Percentiles rank a stretch among this genome's conserved stretches.
These are phyloP conservation scores for Gnomoniopsis smithogilvyi DNA, from an alignment of 2,329 filamentous ascomycete genomes.

Conservation along the genomic window DNA sequence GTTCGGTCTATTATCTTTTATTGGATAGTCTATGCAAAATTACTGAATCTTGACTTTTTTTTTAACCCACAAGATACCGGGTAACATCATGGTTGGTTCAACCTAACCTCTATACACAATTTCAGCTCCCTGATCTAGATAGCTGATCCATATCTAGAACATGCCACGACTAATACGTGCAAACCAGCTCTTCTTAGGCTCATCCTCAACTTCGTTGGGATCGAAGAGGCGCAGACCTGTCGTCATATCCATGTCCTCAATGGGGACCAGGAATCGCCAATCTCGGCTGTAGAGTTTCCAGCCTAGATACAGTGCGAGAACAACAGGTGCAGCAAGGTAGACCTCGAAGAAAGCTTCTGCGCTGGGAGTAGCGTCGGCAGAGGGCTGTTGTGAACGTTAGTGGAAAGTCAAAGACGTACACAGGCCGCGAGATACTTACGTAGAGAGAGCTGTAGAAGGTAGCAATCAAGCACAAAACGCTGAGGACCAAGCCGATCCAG, in stretches of 20 bases:
- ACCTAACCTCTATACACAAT: too few species aligned
- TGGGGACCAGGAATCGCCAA: constrained; percentile 54
- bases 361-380: constrained; percentile 28
- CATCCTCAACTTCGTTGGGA: constrained; percentile 32
- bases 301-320: constrained; percentile 55
- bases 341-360: constrained; percentile 55
- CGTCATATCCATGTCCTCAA: constrained; percentile 60
- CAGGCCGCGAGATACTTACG: constrained; percentile 26
- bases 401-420: neutral
- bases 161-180: constrained; percentile 31
- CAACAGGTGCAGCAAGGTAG: constrained; percentile 57
- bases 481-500: constrained; percentile 64
- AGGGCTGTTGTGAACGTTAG: constrained; percentile 28
- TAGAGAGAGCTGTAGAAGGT: constrained; percentile 69
- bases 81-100: too few species aligned
- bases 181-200: constrained; percentile 31
- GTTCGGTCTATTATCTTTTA: too few species aligned
- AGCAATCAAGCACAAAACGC: constrained; percentile 65
- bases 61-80: too few species aligned
- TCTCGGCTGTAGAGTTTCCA: constrained; percentile 61
- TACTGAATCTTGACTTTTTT: too few species aligned
- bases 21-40: too few species aligned
- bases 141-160: constrained; percentile 26
- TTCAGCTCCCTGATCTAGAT: neutral
- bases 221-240: constrained; percentile 54